These are phyloP conservation scores for Calocybe cyanea DNA, from an alignment of 768 basidiomycete species.

Conservation along the genomic window DNA sequence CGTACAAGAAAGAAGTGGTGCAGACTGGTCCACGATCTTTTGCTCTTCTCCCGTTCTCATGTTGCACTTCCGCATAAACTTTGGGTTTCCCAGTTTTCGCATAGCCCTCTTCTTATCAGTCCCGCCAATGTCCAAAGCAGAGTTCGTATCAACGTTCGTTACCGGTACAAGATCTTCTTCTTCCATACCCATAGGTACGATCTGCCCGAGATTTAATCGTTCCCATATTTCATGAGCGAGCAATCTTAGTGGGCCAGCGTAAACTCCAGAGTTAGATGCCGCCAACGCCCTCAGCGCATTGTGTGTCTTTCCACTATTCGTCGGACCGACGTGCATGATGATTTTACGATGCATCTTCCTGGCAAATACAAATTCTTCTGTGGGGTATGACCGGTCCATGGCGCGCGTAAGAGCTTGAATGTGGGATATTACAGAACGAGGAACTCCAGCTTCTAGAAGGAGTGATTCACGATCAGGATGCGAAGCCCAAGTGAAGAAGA, in stretches of 20 bases:
- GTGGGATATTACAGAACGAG: constrained; percentile 28
- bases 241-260: constrained; percentile 88
- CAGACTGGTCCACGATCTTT: constrained; percentile 56
- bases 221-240: constrained; percentile 96
- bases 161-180: constrained; percentile 30
- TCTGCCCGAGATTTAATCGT: constrained; percentile 85
- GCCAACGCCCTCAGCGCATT: constrained; percentile 88
- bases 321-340: constrained; percentile 96
- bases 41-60: constrained; percentile 91
- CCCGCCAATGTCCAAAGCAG: neutral
- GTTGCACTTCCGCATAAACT: constrained; percentile 68
- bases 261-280: constrained; percentile 66
- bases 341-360: constrained; percentile 68
- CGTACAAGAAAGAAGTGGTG: constrained; percentile 73
- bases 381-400: constrained; percentile 42
- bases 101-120: constrained; percentile 21
- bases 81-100: constrained; percentile 36
- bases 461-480: constrained; percentile 23
- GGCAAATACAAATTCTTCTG: constrained; percentile 46
- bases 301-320: constrained; percentile 97
- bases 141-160: constrained; percentile 25
- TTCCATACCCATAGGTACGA: constrained; percentile 67
- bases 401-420: constrained; percentile 35
- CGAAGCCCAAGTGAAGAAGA: constrained; percentile 57
- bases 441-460: constrained; percentile 22